Conservation (phyloP, 2,329 filamentous ascomycete species). For the Akanthomyces lecanii region DNA sequence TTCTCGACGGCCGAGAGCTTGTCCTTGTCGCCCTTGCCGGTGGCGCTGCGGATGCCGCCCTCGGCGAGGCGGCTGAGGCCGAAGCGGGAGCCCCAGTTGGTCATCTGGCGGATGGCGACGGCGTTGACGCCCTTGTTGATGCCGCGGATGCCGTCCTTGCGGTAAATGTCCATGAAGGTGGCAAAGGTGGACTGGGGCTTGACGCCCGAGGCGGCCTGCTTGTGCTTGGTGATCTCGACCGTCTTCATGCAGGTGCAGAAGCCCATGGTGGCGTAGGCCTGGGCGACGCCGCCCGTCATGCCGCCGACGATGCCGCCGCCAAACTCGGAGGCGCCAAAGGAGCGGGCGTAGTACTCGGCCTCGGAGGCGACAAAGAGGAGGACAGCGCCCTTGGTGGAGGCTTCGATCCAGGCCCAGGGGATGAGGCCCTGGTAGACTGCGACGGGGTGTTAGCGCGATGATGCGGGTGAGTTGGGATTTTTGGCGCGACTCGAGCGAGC, state of each 20-base stretch:
- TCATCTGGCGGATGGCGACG: constrained; percentile 97
- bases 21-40: constrained; percentile 73
- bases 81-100: constrained; percentile 97
- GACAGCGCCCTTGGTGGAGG: constrained; percentile 97
- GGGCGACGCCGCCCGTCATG: constrained; percentile 89
- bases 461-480: background rate
- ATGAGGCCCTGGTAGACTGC: constrained; percentile 99
- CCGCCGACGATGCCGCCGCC: constrained; percentile 83
- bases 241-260: constrained; percentile 99
- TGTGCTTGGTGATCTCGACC: constrained; percentile 98
- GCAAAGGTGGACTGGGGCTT: constrained; percentile 87
- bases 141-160: constrained; percentile 84
- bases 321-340: constrained; percentile 80
- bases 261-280: constrained; percentile 99
- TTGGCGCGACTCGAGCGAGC: no score
- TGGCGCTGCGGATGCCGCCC: constrained; percentile 73
- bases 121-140: constrained; percentile 99
- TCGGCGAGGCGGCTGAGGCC: constrained; percentile 90
- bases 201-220: constrained; percentile 76
- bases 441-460: constrained; percentile 23
- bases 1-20: constrained; percentile 81
- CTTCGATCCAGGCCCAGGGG: constrained; percentile 99
- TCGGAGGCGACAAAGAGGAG: constrained; percentile 98
- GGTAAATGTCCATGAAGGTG: constrained; percentile 97
- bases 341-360: constrained; percentile 90